phyloP scores from a whole-genome alignment of 495 filamentous ascomycete species.

The Aspergillus cristatus region DNA sequence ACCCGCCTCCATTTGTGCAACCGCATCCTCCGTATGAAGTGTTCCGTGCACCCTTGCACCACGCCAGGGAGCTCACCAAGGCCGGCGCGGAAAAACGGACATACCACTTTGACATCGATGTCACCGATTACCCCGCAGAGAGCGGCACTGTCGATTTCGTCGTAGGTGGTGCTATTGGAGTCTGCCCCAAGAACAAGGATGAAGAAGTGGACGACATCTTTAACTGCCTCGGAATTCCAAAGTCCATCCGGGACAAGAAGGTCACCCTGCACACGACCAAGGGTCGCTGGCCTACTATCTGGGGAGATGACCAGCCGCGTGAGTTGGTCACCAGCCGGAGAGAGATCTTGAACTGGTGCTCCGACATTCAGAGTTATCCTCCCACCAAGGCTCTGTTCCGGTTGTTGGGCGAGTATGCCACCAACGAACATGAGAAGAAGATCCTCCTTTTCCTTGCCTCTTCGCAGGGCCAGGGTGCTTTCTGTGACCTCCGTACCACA shows the following conservation, averaged over 20 bases:
- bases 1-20: conserved; percentile 83
- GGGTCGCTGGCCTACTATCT: conserved; percentile 95
- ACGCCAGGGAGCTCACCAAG: conserved; percentile 76
- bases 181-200: conserved; percentile 77
- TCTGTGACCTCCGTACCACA: conserved; percentile 90
- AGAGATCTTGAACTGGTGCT: conserved; percentile 90
- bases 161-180: conserved; percentile 90
- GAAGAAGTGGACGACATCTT: conserved; percentile 75
- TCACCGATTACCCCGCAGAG: conserved; percentile 89
- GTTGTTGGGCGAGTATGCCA: conserved; percentile 75
- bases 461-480: conserved; percentile 84
- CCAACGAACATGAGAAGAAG: conserved; percentile 73
- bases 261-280: conserved; percentile 64
- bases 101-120: conserved; percentile 93
- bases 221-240: conserved; percentile 67
- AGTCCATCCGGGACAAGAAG: conserved; percentile 69
- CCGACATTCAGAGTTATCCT: conserved; percentile 84
- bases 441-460: conserved; percentile 77
- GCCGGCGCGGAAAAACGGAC: conserved; percentile 93
- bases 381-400: conserved; percentile 85
- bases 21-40: conserved; percentile 93
- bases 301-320: conserved; percentile 83
- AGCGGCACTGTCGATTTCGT: conserved; percentile 81
- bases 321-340: conserved; percentile 79
- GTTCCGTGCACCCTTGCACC: conserved; percentile 72